Percentiles rank a stretch among this genome's conserved stretches.
These are phyloP conservation scores for Nannochloris sp. DNA, from an alignment of 139 green algal genomes.

Conservation along the genomic window DNA sequence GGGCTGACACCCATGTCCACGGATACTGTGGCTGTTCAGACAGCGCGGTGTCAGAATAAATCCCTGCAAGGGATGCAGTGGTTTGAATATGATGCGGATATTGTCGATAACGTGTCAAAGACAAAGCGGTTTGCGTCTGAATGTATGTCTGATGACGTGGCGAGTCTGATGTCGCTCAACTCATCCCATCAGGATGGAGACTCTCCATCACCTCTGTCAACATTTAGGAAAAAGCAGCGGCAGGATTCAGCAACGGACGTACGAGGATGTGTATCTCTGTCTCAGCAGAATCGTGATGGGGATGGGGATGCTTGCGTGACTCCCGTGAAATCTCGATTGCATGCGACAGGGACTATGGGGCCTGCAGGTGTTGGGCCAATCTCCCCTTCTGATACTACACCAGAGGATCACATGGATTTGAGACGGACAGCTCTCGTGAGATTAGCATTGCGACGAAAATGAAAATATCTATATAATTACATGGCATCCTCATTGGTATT, in stretches of 20 bases:
- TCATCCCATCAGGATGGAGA: too few species aligned
- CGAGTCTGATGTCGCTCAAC: background rate
- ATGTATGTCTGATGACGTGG: background rate
- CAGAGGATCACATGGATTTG: conserved; percentile 1
- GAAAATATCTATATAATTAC: background rate
- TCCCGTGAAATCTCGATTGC: too few species aligned
- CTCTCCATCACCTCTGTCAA: too few species aligned
- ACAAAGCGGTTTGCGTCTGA: conserved; percentile 9
- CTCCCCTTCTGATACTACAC: conserved; percentile 6
- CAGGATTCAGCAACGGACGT: too few species aligned
- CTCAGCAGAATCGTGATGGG: too few species aligned
- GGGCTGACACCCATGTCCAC: too few species aligned
- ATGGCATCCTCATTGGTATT: background rate
- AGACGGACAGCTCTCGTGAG: conserved; percentile 1
- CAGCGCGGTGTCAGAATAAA: background rate
- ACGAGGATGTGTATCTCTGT: too few species aligned
- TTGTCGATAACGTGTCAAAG: conserved; percentile 5
- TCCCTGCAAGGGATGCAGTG: conserved; percentile 1
- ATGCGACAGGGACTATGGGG: background rate
- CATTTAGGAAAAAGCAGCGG: too few species aligned
- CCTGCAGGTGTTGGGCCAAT: background rate
- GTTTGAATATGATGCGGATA: conserved; percentile 10
- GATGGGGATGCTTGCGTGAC: too few species aligned
- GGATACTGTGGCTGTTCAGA: too few species aligned
- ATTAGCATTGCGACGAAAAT: background rate